Evolutionary conservation across 176 grass and related monocot genomes (phyloP).

Genomic region (Cenchrus fungigraminus): DNA sequence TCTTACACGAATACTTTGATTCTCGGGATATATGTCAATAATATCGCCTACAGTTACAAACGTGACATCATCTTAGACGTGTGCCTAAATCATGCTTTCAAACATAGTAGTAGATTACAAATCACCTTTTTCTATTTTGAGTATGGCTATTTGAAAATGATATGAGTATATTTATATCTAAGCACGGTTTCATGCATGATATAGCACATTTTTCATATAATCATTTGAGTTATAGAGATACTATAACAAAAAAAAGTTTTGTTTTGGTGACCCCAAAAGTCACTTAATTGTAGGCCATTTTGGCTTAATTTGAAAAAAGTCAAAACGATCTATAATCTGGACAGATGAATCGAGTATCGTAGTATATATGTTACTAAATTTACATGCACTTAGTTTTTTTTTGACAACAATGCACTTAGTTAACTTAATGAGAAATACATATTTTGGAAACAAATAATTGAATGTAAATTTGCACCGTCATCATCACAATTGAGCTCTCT

Average conservation of each 20-base stretch:
- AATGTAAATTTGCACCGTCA: background rate
- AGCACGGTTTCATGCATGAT: background rate
- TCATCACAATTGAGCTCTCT: background rate
- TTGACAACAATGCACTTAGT: background rate
- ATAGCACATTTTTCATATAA: background rate
- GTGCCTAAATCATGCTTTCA: background rate
- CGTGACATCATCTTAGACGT: background rate
- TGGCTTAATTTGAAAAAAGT: too few relatives aligned
- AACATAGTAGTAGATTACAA: background rate
- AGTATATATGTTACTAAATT: too few relatives aligned
- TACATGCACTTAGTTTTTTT: background rate
- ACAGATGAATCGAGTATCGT: too few relatives aligned
- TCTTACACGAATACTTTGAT: background rate
- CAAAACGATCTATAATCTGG: too few relatives aligned
- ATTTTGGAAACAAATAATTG: background rate
- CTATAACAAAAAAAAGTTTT: background rate
- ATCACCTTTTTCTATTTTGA: too few relatives aligned
- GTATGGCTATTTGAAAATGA: background rate
- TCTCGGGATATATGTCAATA: background rate
- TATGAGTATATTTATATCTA: background rate
- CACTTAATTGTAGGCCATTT: too few relatives aligned
- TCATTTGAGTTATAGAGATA: background rate
- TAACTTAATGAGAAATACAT: background rate
- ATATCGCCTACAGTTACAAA: background rate
- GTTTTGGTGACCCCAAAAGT: too few relatives aligned